Conservation (phyloP, 345 rosid genomes). For the Turnera subulata region DNA sequence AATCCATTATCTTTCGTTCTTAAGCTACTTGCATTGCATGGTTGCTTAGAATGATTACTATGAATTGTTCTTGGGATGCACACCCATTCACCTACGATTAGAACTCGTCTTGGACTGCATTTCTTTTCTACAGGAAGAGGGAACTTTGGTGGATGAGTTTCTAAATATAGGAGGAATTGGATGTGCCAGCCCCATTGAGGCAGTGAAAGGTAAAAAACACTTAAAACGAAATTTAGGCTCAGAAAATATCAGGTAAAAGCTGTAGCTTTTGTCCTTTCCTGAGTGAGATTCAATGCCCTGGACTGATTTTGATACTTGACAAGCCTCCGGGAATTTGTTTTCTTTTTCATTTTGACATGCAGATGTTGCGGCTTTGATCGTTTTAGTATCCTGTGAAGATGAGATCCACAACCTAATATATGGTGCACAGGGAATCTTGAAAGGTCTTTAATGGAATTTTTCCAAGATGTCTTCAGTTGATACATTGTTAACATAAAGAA, state of each 20-base stretch:
- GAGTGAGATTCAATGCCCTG: background rate
- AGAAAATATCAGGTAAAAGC: no score
- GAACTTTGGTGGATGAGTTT: slow-evolving; percentile 47
- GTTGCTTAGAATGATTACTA: no score
- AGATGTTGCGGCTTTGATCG: slow-evolving; percentile 66
- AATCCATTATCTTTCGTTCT: background rate
- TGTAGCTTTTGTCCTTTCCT: background rate
- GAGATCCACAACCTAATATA: slow-evolving; percentile 52
- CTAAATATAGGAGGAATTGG: slow-evolving; percentile 49
- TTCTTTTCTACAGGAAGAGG: slow-evolving; percentile 35
- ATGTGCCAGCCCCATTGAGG: slow-evolving; percentile 50
- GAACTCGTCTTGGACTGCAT: slow-evolving; percentile 2
- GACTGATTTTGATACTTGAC: background rate
- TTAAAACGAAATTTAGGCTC: no score
- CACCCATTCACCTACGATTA: background rate
- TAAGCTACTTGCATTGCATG: no score
- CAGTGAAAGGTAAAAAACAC: slow-evolving; percentile 50
- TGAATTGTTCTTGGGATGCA: background rate
- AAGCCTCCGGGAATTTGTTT: background rate
- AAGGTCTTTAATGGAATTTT: slow-evolving; percentile 43
- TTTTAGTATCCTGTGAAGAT: slow-evolving; percentile 57
- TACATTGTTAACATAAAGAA: slow-evolving; percentile 4
- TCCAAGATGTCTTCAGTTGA: slow-evolving; percentile 6
- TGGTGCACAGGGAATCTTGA: slow-evolving; percentile 51
- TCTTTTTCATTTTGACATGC: slow-evolving; percentile 14